Evolutionary conservation across 148 eudicot genomes (phyloP).

Genomic region (Dianthus caryophyllus): DNA sequence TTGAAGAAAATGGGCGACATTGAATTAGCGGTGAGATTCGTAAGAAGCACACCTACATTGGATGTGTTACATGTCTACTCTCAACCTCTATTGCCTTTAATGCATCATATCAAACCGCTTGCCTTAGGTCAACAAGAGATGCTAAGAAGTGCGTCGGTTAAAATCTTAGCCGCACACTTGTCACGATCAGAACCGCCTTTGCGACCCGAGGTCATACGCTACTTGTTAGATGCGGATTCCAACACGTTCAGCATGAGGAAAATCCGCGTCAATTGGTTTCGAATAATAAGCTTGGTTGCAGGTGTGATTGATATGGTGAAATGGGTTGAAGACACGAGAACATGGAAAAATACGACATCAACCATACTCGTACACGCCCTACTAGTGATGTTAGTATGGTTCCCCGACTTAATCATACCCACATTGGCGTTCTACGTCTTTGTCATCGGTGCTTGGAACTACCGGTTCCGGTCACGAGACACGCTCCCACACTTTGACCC

Average conservation of each 20-base stretch:
- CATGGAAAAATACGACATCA: slow-evolving; percentile 88
- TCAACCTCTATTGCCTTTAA: slow-evolving; percentile 63
- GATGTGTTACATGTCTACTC: slow-evolving; percentile 78
- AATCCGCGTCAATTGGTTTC: slow-evolving; percentile 73
- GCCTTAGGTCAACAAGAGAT: slow-evolving; percentile 73
- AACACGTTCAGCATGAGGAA: slow-evolving; percentile 81
- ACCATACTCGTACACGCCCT: slow-evolving; percentile 81
- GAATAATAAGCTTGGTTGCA: slow-evolving; percentile 64
- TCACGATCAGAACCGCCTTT: slow-evolving; percentile 90
- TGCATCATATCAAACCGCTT: slow-evolving; percentile 86
- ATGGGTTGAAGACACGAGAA: slow-evolving; percentile 82
- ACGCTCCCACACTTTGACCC: slow-evolving; percentile 77
- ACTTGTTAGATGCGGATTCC: slow-evolving; percentile 71
- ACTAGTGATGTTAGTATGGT: slow-evolving; percentile 84
- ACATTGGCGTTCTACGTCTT: slow-evolving; percentile 78
- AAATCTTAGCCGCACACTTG: slow-evolving; percentile 54
- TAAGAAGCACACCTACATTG: slow-evolving; percentile 46
- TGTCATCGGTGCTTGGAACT: slow-evolving; percentile 74
- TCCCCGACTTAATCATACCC: slow-evolving; percentile 81
- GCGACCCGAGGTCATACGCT: slow-evolving; percentile 57
- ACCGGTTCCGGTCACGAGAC: slow-evolving; percentile 48
- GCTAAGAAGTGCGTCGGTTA: slow-evolving; percentile 45
- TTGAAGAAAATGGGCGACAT: slow-evolving; percentile 86
- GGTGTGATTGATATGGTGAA: slow-evolving; percentile 58
- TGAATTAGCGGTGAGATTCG: slow-evolving; percentile 72